Conservation (phyloP, 148 eudicot species). For the Cornus suecica region DNA sequence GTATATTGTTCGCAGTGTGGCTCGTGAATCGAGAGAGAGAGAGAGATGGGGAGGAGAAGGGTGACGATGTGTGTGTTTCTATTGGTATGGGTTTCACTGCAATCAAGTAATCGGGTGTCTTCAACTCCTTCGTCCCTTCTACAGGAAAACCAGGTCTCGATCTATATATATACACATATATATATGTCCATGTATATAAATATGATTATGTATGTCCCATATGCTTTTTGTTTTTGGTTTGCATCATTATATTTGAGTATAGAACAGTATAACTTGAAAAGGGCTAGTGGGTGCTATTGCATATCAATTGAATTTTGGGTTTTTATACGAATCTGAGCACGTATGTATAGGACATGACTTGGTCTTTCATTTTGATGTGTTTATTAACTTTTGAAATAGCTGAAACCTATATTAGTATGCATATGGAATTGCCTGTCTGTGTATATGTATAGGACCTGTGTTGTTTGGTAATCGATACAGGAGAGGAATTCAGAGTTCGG, state of each 20-base stretch:
- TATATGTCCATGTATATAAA: no score
- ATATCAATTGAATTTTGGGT: background rate
- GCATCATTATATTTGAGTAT: background rate
- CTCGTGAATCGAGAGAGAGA: background rate
- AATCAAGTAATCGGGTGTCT: constrained; percentile 1
- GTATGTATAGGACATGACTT: no score
- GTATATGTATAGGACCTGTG: background rate
- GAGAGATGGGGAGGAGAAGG: constrained; percentile 11
- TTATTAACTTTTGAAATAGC: background rate
- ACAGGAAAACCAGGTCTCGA: constrained; percentile 6
- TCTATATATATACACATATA: background rate
- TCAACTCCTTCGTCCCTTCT: background rate
- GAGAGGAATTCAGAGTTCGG: background rate
- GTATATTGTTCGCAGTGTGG: no score
- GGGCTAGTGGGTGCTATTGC: background rate
- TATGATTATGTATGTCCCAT: background rate
- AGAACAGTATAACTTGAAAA: background rate
- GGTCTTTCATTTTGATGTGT: background rate
- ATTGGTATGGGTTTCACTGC: background rate
- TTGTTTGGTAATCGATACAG: background rate
- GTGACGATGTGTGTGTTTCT: constrained; percentile 4
- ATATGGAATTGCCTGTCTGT: no score
- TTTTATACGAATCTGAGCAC: background rate
- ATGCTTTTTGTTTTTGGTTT: background rate
- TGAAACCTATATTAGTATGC: background rate